Conservation (phyloP, 805 yeast genomes). For the Suhomyces faveliae region DNA sequence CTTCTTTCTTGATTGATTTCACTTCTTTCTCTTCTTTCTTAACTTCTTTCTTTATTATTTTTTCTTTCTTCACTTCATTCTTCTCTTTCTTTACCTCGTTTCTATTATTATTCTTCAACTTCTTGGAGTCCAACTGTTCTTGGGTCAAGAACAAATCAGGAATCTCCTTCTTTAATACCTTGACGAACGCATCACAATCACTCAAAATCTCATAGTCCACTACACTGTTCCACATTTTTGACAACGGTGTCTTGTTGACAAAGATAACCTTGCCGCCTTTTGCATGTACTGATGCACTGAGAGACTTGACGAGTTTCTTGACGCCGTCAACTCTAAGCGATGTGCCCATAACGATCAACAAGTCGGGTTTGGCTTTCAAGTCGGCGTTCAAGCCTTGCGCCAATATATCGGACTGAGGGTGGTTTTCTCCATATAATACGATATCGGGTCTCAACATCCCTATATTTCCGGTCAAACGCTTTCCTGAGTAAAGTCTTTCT, state of each 20-base stretch:
- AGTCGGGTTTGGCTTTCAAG: conserved; percentile 65
- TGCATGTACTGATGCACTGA: conserved; percentile 72
- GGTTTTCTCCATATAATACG: conserved; percentile 91
- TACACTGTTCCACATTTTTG: conserved; percentile 63
- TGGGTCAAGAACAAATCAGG: conserved; percentile 67
- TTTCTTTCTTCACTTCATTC: no score
- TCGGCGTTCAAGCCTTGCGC: conserved; percentile 70
- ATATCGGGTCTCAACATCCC: conserved; percentile 87
- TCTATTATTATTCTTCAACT: conserved; percentile 21
- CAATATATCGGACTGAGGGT: conserved; percentile 80
- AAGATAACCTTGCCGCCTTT: conserved; percentile 76
- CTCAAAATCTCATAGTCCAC: conserved; percentile 77
- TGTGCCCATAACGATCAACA: conserved; percentile 88
- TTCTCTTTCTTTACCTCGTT: conserved; percentile 6
- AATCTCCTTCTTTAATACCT: conserved; percentile 47
- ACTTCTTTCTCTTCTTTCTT: conserved; percentile 14
- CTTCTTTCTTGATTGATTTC: conserved; percentile 3
- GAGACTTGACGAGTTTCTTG: conserved; percentile 64
- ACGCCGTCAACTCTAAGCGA: conserved; percentile 91
- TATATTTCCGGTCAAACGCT: conserved; percentile 64
- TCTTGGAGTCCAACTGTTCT: conserved; percentile 45
- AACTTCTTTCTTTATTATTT: conserved; percentile 4
- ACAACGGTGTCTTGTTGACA: conserved; percentile 66
- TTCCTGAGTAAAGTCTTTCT: conserved; percentile 64
- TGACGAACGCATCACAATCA: conserved; percentile 84